Evolutionary conservation across 2,329 filamentous ascomycete species (phyloP).

Genomic region (Chrysosporium keratinophilum): DNA sequence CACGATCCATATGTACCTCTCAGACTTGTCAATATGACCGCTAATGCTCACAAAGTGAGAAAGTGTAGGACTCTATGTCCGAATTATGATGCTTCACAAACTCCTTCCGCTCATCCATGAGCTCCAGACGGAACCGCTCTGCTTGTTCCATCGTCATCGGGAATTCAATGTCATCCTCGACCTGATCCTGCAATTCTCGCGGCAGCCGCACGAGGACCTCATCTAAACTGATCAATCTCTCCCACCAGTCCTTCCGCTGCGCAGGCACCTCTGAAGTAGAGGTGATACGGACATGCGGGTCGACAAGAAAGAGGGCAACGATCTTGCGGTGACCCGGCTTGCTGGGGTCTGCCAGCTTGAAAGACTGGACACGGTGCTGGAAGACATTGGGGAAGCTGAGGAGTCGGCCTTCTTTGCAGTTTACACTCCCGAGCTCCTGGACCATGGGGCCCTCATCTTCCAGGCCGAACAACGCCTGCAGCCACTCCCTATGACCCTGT

Average conservation of each 20-base stretch:
- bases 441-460: constrained; percentile 1
- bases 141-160: constrained; percentile 15
- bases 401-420: constrained; percentile 17
- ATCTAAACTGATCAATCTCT: constrained; percentile 4
- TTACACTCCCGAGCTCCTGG: constrained; percentile 15
- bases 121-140: constrained; percentile 12
- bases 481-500: constrained; percentile 15
- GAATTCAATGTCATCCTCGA: constrained; percentile 4
- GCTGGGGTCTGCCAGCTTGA: constrained; percentile 13
- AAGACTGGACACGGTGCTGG: constrained; percentile 15
- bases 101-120: constrained; percentile 17
- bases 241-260: constrained; percentile 16
- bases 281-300: constrained; percentile 15
- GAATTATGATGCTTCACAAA: not conserved
- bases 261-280: constrained; percentile 16
- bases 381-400: constrained; percentile 19
- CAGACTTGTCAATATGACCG: not conserved
- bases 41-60: constrained; percentile 17
- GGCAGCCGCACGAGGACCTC: constrained; percentile 5
- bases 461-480: constrained; percentile 13
- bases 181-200: constrained; percentile 8
- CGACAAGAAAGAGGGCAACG: constrained; percentile 16
- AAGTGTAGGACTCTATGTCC: not conserved
- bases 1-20: not conserved
- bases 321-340: constrained; percentile 17